Evolutionary conservation across 2,329 filamentous ascomycete genomes (phyloP).

Genomic region (Fonsecaea pugnacius): DNA sequence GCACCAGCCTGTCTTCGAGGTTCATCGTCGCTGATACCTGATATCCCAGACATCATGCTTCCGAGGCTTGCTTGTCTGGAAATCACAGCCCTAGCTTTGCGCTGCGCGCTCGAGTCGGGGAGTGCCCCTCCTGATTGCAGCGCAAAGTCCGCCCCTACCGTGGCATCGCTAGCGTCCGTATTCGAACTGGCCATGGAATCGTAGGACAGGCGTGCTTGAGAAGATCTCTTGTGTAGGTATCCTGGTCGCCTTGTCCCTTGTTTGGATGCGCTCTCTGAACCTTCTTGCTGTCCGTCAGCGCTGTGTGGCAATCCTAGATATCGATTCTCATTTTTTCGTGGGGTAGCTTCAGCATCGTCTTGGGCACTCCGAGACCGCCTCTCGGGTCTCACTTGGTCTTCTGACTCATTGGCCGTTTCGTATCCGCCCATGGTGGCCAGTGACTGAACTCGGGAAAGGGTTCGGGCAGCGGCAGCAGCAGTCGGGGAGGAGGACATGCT

Average conservation of each 20-base stretch:
- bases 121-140: slow-evolving; percentile 79
- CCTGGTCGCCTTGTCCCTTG: slow-evolving; percentile 54
- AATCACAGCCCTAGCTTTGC: slow-evolving; percentile 55
- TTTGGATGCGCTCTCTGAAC: slow-evolving; percentile 7
- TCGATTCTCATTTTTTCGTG: slow-evolving; percentile 25
- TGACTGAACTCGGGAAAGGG: slow-evolving; percentile 47
- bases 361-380: slow-evolving; percentile 2
- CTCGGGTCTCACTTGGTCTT: slow-evolving; percentile 14
- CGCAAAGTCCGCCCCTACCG: slow-evolving; percentile 77
- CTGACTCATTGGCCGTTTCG: slow-evolving; percentile 38
- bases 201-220: slow-evolving; percentile 62
- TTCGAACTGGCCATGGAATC: slow-evolving; percentile 61
- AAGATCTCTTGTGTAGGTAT: slow-evolving; percentile 60
- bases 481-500: slow-evolving; percentile 52
- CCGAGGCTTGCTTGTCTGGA: slow-evolving; percentile 82
- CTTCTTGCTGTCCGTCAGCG: slow-evolving; percentile 25
- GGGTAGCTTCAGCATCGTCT: slow-evolving; percentile 34
- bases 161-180: slow-evolving; percentile 71
- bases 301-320: slow-evolving; percentile 24
- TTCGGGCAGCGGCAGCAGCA: slow-evolving; percentile 49
- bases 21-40: slow-evolving; percentile 56
- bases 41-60: slow-evolving; percentile 80
- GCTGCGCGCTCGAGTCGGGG: slow-evolving; percentile 51
- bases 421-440: slow-evolving; percentile 40
- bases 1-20: slow-evolving; percentile 50